Evolutionary conservation across 2,329 filamentous ascomycete species (phyloP).

Genomic region (Lachnellula cervina): DNA sequence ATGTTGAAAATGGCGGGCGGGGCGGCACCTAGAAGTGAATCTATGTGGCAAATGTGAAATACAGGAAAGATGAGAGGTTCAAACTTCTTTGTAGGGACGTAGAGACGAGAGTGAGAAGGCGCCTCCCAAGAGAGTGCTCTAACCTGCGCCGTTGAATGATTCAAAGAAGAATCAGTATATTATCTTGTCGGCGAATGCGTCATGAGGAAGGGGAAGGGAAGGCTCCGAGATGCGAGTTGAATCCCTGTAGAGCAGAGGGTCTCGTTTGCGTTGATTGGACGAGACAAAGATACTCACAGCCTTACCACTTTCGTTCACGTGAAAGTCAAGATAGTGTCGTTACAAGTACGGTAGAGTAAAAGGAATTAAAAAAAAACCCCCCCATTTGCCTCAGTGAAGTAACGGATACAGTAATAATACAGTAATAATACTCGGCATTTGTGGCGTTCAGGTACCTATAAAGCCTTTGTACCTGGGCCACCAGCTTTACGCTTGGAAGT

Average conservation of each 20-base stretch:
- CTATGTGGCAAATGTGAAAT: not conserved
- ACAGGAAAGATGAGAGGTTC: not conserved
- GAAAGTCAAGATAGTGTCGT: not conserved
- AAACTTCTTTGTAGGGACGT: too few species aligned
- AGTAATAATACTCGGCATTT: too few species aligned
- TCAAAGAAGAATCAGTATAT: not conserved
- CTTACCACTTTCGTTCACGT: not conserved
- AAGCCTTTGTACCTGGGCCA: too few species aligned
- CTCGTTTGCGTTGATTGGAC: not conserved
- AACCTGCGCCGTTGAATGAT: not conserved
- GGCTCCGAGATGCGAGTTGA: not conserved
- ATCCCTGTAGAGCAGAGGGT: not conserved
- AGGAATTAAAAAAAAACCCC: too few species aligned
- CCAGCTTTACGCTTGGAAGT: too few species aligned
- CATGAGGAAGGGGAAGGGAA: not conserved
- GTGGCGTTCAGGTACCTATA: too few species aligned
- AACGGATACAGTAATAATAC: too few species aligned
- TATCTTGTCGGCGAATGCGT: not conserved
- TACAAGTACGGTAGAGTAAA: not conserved
- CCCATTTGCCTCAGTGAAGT: too few species aligned
- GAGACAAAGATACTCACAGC: conserved; percentile 4
- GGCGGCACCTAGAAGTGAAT: not conserved
- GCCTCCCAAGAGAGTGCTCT: too few species aligned
- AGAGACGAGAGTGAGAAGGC: too few species aligned
- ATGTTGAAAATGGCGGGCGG: not conserved